Evolutionary conservation across 495 filamentous ascomycete genomes (phyloP).

Genomic region (Lasiosphaeriaceae sp.): DNA sequence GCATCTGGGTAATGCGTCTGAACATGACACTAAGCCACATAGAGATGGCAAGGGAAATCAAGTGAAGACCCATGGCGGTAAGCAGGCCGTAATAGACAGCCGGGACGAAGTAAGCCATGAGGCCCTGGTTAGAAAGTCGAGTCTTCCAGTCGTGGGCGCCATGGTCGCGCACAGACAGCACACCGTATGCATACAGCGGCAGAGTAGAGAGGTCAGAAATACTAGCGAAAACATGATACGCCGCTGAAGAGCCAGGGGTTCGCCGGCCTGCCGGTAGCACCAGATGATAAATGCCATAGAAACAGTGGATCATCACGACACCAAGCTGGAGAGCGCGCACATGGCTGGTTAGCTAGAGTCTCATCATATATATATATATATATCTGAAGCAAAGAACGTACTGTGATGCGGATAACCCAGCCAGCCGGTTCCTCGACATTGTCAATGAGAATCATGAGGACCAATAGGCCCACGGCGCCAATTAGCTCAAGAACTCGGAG

Average conservation of each 20-base stretch:
- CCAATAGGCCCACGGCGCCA: constrained; percentile 64
- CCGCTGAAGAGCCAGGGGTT: constrained; percentile 71
- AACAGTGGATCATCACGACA: constrained; percentile 61
- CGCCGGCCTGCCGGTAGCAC: constrained; percentile 60
- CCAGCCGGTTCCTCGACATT: constrained; percentile 55
- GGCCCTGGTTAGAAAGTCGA: constrained; percentile 46
- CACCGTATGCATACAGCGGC: constrained; percentile 73
- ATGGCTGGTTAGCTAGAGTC: neutral
- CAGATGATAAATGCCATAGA: constrained; percentile 79
- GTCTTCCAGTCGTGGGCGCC: constrained; percentile 56
- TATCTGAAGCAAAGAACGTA: constrained; percentile 38
- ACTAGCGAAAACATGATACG: constrained; percentile 78
- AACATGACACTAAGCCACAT: constrained; percentile 71
- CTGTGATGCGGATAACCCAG: constrained; percentile 76
- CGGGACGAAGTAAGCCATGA: constrained; percentile 53
- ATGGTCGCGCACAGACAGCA: constrained; percentile 51
- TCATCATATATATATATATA: neutral
- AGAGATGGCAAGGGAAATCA: constrained; percentile 63
- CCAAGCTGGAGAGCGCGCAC: constrained; percentile 59
- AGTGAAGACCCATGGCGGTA: constrained; percentile 60
- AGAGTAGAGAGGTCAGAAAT: constrained; percentile 67
- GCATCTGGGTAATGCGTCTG: constrained; percentile 71
- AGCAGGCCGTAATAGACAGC: constrained; percentile 61
- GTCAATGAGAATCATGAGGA: constrained; percentile 69
- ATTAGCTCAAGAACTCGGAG: constrained; percentile 62